These are phyloP conservation scores for Diatrype stigma DNA, from an alignment of 2,329 filamentous ascomycete species.

Conservation along the genomic window DNA sequence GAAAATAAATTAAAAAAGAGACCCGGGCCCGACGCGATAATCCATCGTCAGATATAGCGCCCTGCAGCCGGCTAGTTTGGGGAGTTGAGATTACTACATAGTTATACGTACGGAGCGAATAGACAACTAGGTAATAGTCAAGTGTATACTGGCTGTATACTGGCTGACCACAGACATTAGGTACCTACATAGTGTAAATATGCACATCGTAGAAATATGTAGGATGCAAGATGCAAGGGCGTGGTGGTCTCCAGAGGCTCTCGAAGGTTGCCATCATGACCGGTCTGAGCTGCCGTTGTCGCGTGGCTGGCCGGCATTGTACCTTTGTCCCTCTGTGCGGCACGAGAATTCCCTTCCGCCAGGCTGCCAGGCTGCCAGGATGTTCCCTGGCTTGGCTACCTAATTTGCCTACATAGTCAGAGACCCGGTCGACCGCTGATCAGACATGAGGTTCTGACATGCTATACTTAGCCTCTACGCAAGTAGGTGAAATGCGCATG, in stretches of 20 bases:
- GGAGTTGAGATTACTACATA: not conserved
- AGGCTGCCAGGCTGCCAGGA: not conserved
- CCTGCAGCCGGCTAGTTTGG: not conserved
- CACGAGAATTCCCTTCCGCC: not conserved
- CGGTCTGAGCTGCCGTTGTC: not conserved
- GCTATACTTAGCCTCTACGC: too few species aligned
- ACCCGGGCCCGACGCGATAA: too few species aligned
- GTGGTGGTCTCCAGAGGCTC: not conserved
- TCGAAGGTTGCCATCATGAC: not conserved
- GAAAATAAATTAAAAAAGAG: too few species aligned
- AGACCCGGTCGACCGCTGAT: not conserved
- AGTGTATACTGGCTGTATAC: not conserved
- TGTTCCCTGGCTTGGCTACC: not conserved
- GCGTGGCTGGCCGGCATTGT: not conserved
- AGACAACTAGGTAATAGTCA: too few species aligned
- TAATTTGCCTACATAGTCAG: not conserved
- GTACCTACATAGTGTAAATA: too few species aligned
- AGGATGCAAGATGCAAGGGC: not conserved
- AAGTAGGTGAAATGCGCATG: too few species aligned
- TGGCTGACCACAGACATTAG: too few species aligned
- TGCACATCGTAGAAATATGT: too few species aligned
- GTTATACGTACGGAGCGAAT: too few species aligned
- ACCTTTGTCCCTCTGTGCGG: not conserved
- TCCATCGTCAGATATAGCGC: not conserved
- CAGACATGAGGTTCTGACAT: not conserved